Evolutionary conservation across 805 yeast species (phyloP), one percentile per base, ranked within the genome.

Genomic region (Saccharomyces paradoxus): DNA sequence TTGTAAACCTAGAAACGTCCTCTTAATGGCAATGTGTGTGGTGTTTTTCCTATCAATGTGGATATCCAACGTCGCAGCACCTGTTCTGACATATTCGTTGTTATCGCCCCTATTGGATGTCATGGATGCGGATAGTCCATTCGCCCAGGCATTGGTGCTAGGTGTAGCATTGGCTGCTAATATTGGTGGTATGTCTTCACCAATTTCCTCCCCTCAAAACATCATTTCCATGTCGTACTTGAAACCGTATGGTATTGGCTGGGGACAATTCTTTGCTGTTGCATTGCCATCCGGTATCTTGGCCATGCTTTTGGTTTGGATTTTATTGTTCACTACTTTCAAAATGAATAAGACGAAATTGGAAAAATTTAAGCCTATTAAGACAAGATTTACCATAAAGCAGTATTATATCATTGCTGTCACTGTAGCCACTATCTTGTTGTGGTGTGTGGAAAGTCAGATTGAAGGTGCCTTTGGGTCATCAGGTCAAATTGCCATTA

Each of bases 11-110:
- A 77, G 86, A 46, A 77, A 81, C 56, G 84, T 91, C 13, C 71
- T 89, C 50, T 71, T 89, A 47, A 78, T 89, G 26, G 82, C 89
- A 56, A 88, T 91, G 97, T 69, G 77, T 49, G 91, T 91, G 28
- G 82, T 96, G 0, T 76, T 90, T 55, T 83, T 90, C 67, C 76
- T 88, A 53, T 81, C 95, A n/a, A 89, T 90, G 87, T 89, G 96
- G 92, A 89, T 90, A 55, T 85, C 94, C 30, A 90, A 90, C 70
- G 97, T 90, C 49, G 97, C 97, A 1, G 89, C 96, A 2, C 97
- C 97, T 0, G 96, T 91, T 6, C 76, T 90, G 54, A 86, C 95
- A 70, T 87, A 79, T 64, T 87, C 96, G 1, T 82, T 90, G 56
- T 81, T 89, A 53, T 94, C 88, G 69, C 96, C 96, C 2, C 76